Evolutionary conservation across 345 rosid genomes (phyloP), one percentile per base, ranked within the genome.

Genomic region (Citrus trifoliata): DNA sequence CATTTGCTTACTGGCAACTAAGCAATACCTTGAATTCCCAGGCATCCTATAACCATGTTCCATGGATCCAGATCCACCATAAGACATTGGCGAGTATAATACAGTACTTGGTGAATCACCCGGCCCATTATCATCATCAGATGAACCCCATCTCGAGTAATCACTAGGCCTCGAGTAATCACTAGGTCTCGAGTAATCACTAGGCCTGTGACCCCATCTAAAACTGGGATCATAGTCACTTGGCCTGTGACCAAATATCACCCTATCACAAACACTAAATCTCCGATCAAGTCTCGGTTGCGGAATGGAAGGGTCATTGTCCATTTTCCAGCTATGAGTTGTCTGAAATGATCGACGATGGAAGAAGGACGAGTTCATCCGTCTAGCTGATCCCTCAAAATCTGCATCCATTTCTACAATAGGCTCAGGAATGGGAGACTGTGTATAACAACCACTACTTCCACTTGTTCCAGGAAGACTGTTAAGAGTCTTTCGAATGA

Each of bases 1-100:
- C 99, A 96, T 96, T 76, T 96, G 98, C 86, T 93, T 94, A 78
- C 97, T 93, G 18, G 98, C 97, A 25, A 94, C 98, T 74, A 93
- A 81, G 80, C 95, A 89, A 76, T 96, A 96, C 80, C 93, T 89
- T 32, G 99, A 91, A 83, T 83, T 86, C 86, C 95, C 94, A 3
- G 88, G 91, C 71, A 80, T 84, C 76, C 92, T 91, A 77, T 81
- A 73, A 14, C 93, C 95, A 62, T 88, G 89, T 71, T 96, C 98
- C 6, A 75, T 82, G 19, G 94, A 80, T 24, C 86, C 80, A 62
- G 91, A 83, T 70, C 91, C 97, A 33, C 80, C 80, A 37, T 72
- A 85, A 6, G 93, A 89, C 89, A 93, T 88, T 33, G 98, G 97
- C 28, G 98, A 94, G 51, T 91, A 46, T 80, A 93, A 85, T 10